Conservation (phyloP, 768 basidiomycete species). For the Erythrobasidium yunnanense region DNA sequence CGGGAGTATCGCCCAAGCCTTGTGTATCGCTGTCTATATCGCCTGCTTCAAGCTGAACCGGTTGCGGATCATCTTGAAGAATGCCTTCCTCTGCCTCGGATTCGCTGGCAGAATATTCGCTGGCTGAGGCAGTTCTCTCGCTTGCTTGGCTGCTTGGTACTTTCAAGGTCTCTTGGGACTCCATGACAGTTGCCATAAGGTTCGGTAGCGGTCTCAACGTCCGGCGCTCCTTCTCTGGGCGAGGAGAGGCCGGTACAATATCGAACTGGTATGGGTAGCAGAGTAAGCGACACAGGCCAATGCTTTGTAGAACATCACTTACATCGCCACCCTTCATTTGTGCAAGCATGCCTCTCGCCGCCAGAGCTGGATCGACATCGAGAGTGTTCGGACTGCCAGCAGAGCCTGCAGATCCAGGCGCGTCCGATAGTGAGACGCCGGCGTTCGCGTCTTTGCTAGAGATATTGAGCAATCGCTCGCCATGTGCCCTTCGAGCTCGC, state of each 20-base stretch:
- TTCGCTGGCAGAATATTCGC: neutral
- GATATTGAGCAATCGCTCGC: too few species aligned
- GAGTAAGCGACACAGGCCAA: too few species aligned
- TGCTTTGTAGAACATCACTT: neutral
- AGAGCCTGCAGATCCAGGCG: neutral
- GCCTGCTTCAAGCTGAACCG: too few species aligned
- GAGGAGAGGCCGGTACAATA: neutral
- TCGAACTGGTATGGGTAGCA: too few species aligned
- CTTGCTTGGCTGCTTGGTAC: neutral
- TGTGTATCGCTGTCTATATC: too few species aligned
- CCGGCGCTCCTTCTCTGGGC: neutral
- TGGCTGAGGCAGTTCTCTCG: neutral
- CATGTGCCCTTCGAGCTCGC: slow-evolving; percentile 7
- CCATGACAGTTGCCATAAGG: neutral
- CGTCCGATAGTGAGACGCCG: neutral
- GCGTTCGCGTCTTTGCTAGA: too few species aligned
- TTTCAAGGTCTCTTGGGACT: neutral
- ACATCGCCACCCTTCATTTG: slow-evolving; percentile 14
- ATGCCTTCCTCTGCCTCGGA: neutral
- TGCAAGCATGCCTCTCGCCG: slow-evolving; percentile 2
- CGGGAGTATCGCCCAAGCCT: too few species aligned
- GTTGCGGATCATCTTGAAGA: neutral
- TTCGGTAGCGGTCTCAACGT: neutral
- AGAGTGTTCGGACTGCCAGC: neutral
- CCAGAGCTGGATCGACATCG: neutral